Conservation (phyloP, 805 yeast species). For the Tetrapisispora nanseiensis region DNA sequence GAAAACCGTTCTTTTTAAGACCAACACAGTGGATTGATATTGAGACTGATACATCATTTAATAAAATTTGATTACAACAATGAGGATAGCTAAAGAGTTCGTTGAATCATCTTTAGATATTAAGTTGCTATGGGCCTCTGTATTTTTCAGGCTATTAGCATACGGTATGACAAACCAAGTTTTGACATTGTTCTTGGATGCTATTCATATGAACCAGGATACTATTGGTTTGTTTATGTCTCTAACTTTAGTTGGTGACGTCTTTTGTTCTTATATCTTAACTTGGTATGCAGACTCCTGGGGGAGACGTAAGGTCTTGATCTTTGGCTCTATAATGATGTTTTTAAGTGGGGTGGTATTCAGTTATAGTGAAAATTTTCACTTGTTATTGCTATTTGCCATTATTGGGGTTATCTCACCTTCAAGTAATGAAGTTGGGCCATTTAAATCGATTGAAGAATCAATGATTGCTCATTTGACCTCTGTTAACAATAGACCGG, state of each 20-base stretch:
- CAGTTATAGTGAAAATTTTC: constrained; percentile 43
- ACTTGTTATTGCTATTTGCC: constrained; percentile 56
- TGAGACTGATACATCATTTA: neutral
- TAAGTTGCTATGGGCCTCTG: constrained; percentile 55
- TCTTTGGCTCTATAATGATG: constrained; percentile 61
- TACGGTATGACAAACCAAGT: constrained; percentile 77
- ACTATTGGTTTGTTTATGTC: constrained; percentile 75
- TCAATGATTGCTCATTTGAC: constrained; percentile 74
- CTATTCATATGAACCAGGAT: constrained; percentile 44
- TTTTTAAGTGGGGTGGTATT: constrained; percentile 54
- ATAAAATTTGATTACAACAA: constrained; percentile 1
- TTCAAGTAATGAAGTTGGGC: constrained; percentile 85
- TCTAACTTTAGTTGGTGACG: constrained; percentile 70
- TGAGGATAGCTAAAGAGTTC: constrained; percentile 21
- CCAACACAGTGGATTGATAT: no score
- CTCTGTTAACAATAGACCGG: constrained; percentile 53
- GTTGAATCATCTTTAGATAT: constrained; percentile 42
- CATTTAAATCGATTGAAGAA: constrained; percentile 80
- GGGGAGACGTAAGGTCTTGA: constrained; percentile 59
- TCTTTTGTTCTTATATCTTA: constrained; percentile 53
- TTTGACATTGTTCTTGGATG: constrained; percentile 53
- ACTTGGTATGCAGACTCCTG: constrained; percentile 70
- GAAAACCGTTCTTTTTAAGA: no score
- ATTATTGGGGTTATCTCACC: constrained; percentile 81
- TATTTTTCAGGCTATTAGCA: constrained; percentile 59